These are phyloP conservation scores for Maudiozyma humilis DNA, from an alignment of 1,139 yeast genomes.

Conservation along the genomic window DNA sequence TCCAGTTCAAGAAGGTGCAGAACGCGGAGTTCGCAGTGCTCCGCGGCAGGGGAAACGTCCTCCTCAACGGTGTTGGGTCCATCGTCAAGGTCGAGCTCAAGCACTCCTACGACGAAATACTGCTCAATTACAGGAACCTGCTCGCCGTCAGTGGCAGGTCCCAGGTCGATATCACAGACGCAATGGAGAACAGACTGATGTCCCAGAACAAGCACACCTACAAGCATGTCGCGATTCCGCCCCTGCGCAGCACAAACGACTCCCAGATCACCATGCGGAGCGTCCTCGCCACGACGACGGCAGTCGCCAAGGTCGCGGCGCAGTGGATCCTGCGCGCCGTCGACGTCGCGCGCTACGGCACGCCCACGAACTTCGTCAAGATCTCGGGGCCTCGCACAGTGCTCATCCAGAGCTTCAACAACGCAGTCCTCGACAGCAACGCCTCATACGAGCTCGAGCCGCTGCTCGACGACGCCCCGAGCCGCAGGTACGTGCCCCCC, in stretches of 20 bases:
- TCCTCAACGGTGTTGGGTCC: conserved; percentile 29
- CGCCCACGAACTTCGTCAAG: conserved; percentile 19
- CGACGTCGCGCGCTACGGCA: conserved; percentile 10
- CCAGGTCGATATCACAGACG: conserved; percentile 21
- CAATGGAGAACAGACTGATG: conserved; percentile 11
- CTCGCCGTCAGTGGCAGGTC: conserved; percentile 27
- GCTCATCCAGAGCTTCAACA: conserved; percentile 22
- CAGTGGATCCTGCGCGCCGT: conserved; percentile 12
- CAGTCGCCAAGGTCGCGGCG: not conserved
- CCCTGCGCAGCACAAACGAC: not conserved
- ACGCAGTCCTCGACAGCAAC: conserved; percentile 5
- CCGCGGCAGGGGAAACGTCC: conserved; percentile 29
- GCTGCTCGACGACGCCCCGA: conserved; percentile 4
- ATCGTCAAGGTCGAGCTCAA: conserved; percentile 26
- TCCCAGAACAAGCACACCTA: conserved; percentile 7
- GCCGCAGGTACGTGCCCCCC: not conserved
- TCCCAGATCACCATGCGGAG: not conserved
- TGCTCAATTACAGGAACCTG: conserved; percentile 26
- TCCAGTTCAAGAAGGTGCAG: conserved; percentile 10
- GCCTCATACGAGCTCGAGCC: conserved; percentile 7
- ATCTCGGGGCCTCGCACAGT: conserved; percentile 30
- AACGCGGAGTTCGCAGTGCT: conserved; percentile 16
- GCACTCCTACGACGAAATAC: conserved; percentile 21
- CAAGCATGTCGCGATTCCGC: conserved; percentile 3
- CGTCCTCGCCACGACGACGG: not conserved